These are phyloP conservation scores for Aspergillus egyptiacus DNA, from an alignment of 495 filamentous ascomycete genomes.

Conservation along the genomic window DNA sequence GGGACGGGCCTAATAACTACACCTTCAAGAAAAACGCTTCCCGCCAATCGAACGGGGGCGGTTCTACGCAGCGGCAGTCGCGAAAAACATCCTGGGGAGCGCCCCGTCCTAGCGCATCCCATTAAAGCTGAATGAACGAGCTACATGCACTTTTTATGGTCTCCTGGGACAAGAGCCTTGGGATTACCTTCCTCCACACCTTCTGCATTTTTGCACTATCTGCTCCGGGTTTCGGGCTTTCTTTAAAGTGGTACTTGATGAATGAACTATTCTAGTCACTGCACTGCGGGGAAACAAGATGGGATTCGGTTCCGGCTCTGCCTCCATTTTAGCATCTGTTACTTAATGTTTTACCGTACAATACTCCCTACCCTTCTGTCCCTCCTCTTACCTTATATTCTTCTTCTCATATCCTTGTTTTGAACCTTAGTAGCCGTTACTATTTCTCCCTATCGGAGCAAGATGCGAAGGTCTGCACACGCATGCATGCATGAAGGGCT, in stretches of 20 bases:
- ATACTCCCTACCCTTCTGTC: slow-evolving; percentile 16
- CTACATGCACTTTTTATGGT: slow-evolving; percentile 1
- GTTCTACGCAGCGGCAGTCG: slow-evolving; percentile 28
- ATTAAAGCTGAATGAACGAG: slow-evolving; percentile 11
- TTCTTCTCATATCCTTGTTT: slow-evolving; percentile 11
- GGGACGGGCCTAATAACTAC: slow-evolving; percentile 23
- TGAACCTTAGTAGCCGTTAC: slow-evolving; percentile 12
- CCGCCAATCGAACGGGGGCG: slow-evolving; percentile 22
- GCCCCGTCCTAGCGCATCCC: slow-evolving; percentile 21
- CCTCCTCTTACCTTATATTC: slow-evolving; percentile 4
- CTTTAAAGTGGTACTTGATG: slow-evolving; percentile 25
- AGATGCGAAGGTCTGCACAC: slow-evolving; percentile 2
- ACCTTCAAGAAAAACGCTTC: slow-evolving; percentile 26
- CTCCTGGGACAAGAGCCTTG: slow-evolving; percentile 2
- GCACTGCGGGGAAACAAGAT: slow-evolving; percentile 13
- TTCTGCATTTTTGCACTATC: slow-evolving; percentile 4
- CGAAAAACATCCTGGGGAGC: slow-evolving; percentile 29
- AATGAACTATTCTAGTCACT: slow-evolving; percentile 23
- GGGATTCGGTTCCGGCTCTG: slow-evolving; percentile 2
- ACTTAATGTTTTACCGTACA: slow-evolving; percentile 21
- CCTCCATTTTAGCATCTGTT: slow-evolving; percentile 13
- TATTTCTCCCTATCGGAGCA: background rate
- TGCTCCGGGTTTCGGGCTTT: slow-evolving; percentile 19
- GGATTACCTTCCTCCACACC: slow-evolving; percentile 6
- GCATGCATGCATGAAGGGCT: slow-evolving; percentile 6